phyloP scores from a whole-genome alignment of 192 early-diverging fungal genomes.

The Coemansia sp. region DNA sequence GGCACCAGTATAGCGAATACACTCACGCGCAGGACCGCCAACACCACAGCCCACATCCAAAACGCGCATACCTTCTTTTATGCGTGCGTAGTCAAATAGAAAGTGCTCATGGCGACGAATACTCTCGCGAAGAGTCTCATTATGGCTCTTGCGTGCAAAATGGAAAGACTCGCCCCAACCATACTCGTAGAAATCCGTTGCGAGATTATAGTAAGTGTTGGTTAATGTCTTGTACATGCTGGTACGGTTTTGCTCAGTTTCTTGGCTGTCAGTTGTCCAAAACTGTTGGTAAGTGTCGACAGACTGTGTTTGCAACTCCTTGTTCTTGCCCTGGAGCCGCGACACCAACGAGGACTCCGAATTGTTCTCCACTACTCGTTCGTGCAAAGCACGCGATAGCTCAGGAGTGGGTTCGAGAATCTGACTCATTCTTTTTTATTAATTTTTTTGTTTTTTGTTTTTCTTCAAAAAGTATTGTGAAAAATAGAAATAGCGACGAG shows the following conservation, averaged over 20 bases:
- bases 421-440: conserved; percentile 19
- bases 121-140: conserved; percentile 73
- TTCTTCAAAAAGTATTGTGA: neutral
- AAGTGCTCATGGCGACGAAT: conserved; percentile 92
- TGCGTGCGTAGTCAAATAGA: conserved; percentile 71
- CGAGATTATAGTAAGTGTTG: conserved; percentile 82
- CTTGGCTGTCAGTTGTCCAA: conserved; percentile 63
- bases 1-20: conserved; percentile 84
- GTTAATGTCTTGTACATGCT: conserved; percentile 66
- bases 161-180: conserved; percentile 93
- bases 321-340: conserved; percentile 60
- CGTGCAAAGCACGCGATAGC: conserved; percentile 49
- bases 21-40: conserved; percentile 93
- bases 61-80: conserved; percentile 69
- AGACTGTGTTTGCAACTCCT: conserved; percentile 63
- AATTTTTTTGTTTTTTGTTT: neutral
- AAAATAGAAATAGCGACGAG: neutral
- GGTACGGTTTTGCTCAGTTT: conserved; percentile 62
- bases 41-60: conserved; percentile 97
- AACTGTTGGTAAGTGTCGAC: conserved; percentile 70
- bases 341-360: conserved; percentile 41
- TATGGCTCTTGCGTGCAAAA: conserved; percentile 79
- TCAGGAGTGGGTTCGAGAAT: conserved; percentile 52
- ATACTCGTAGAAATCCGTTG: conserved; percentile 83
- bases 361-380: conserved; percentile 38